A percentile compares a stretch with the other conserved stretches of the same genome.
phyloP scores from a whole-genome alignment of 78 protist genomes.

The Thecamonas trahens region DNA sequence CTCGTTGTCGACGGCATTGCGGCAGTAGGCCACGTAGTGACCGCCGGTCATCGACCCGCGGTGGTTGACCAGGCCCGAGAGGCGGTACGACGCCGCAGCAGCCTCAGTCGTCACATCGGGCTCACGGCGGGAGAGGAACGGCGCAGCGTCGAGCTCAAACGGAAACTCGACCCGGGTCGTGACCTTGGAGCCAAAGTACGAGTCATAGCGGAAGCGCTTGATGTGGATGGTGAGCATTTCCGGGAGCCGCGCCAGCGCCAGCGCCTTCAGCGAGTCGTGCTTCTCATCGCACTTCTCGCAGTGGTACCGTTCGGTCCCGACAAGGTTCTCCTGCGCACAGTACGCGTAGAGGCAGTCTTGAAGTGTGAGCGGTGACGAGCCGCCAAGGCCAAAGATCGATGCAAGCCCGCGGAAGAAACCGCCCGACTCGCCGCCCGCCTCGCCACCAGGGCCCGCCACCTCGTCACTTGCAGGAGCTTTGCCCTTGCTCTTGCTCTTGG shows the following conservation, averaged over 20 bases:
- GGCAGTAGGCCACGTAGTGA: constrained; percentile 52
- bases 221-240: constrained; percentile 35
- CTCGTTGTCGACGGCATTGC: background rate
- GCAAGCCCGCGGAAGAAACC: background rate
- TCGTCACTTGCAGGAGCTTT: background rate
- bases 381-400: background rate
- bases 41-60: constrained; percentile 47
- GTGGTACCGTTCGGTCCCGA: constrained; percentile 3
- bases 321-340: background rate
- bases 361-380: background rate
- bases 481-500: background rate
- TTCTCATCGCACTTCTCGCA: constrained; percentile 12
- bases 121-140: background rate
- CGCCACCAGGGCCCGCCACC: background rate
- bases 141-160: background rate
- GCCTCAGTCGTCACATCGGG: background rate
- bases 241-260: background rate
- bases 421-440: background rate
- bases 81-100: constrained; percentile 17
- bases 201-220: constrained; percentile 50
- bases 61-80: constrained; percentile 47
- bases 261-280: background rate
- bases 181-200: constrained; percentile 18
- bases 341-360: constrained; percentile 2
- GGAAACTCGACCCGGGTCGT: constrained; percentile 24